Conservation (phyloP, 202 grass and related monocot genomes). For the Panicum hallii region DNA sequence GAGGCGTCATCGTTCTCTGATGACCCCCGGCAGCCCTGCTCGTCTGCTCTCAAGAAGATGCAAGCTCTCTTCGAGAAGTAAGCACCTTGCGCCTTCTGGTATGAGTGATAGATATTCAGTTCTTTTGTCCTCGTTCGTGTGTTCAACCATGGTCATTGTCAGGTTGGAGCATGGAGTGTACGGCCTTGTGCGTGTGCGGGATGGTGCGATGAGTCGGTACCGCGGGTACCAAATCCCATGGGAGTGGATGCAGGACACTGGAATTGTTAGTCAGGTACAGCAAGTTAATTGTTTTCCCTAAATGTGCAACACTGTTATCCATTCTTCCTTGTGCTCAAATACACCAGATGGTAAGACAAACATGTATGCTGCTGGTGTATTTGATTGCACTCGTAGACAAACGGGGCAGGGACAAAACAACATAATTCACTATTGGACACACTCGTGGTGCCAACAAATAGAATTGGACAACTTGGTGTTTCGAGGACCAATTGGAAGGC, state of each 20-base stretch:
- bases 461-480: not conserved
- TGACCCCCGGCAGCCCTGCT: conserved; percentile 63
- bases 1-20: conserved; percentile 69
- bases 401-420: not conserved
- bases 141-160: conserved; percentile 25
- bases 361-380: not conserved
- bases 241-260: conserved; percentile 93
- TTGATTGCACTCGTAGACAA: not conserved
- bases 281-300: not conserved
- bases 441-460: not conserved
- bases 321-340: not conserved
- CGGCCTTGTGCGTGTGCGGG: conserved; percentile 67
- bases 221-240: conserved; percentile 80
- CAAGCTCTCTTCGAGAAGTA: conserved; percentile 92
- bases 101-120: not conserved
- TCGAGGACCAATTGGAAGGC: conserved; percentile 26
- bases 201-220: conserved; percentile 73
- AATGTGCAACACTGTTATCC: not conserved
- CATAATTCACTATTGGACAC: not conserved
- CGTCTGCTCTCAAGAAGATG: conserved; percentile 92
- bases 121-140: not conserved
- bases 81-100: not conserved
- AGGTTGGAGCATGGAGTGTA: conserved; percentile 91
- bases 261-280: conserved; percentile 84
- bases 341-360: not conserved